Evolutionary conservation across 352 stramenopile species (phyloP), one percentile per base, ranked within the genome.

Genomic region (Globisporangium acanthophoron): DNA sequence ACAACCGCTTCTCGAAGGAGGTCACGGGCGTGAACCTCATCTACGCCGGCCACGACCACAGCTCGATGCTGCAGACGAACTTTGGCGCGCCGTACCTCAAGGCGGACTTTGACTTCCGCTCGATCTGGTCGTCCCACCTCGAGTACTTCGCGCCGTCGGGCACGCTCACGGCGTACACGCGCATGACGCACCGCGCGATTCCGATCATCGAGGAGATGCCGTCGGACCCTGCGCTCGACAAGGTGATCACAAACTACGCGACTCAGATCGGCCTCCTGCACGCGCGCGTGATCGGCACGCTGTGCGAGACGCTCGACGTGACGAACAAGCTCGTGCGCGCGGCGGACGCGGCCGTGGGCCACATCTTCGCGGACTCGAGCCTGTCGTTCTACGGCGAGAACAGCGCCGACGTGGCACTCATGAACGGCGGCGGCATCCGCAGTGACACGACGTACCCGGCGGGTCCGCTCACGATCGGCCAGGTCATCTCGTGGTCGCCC

Each of bases 1-100:
- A 90, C 72, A 90, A 88, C 68, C 56, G 60, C 0, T 65, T 92
- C n/a, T 87, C 79, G 12, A 82, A 85, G 47, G 72, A 88, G 44
- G 78, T 92, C 29, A 53, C 57, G 6, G 80, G 73, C 44, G 73
- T 92, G 21, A 68, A 87, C 65, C 62, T 92, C 33, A 92, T 92
- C 59, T 74, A 88, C 48, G 79, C 65, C 21, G 81, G 81, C 37
- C 81, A 92, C 61, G 82, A 90, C 66, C 82, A 92, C 69, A 70
- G 66, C 49, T 80, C 71, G 6, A 92, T 90, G 76, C 58, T 88
- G 52, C 79, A 92, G 62, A 88, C 69, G 50, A 84, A 84, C 61
- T 90, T 71, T 56, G 76, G 76, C 47, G 76, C 80, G 51, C 78
- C 82, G 61, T 92, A 89, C 67, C 54, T 90, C 52, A 92, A 92